These are phyloP conservation scores for Tylopilus balloui DNA, from an alignment of 768 basidiomycete genomes.

Conservation along the genomic window DNA sequence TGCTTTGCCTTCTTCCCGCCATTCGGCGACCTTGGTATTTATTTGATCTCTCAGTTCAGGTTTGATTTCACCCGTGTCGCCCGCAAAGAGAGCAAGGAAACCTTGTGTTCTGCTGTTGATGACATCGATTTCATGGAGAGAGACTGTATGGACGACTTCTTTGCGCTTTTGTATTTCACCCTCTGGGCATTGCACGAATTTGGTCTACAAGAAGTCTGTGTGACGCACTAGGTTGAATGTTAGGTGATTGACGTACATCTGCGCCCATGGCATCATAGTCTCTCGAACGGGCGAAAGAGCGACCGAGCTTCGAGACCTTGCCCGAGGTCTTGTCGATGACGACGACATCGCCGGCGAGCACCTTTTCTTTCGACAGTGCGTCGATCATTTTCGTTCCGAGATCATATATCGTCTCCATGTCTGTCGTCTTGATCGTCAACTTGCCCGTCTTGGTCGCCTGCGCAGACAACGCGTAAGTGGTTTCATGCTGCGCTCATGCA, in stretches of 20 bases:
- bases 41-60: slow-evolving; percentile 95
- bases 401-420: slow-evolving; percentile 99
- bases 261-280: slow-evolving; percentile 99
- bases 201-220: slow-evolving; percentile 58
- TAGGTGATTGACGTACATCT: slow-evolving; percentile 58
- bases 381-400: slow-evolving; percentile 99
- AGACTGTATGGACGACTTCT: slow-evolving; percentile 96
- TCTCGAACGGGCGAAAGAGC: slow-evolving; percentile 93
- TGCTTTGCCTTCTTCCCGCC: slow-evolving; percentile 98
- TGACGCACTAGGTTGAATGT: neutral
- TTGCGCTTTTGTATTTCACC: slow-evolving; percentile 97
- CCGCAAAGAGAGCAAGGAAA: slow-evolving; percentile 90
- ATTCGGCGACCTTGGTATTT: slow-evolving; percentile 93
- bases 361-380: slow-evolving; percentile 93
- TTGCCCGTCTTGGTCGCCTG: slow-evolving; percentile 98
- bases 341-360: slow-evolving; percentile 90
- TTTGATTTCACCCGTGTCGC: slow-evolving; percentile 99
- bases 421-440: slow-evolving; percentile 94
- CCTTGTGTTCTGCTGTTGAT: slow-evolving; percentile 99
- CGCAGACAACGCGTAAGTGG: neutral
- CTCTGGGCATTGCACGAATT: slow-evolving; percentile 96
- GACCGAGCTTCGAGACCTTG: slow-evolving; percentile 92
- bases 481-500: neutral
- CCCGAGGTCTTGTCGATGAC: slow-evolving; percentile 97
- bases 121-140: slow-evolving; percentile 97